Evolutionary conservation across 73 alveolate genomes (phyloP).

Genomic region (Paramecium primaurelia): DNA sequence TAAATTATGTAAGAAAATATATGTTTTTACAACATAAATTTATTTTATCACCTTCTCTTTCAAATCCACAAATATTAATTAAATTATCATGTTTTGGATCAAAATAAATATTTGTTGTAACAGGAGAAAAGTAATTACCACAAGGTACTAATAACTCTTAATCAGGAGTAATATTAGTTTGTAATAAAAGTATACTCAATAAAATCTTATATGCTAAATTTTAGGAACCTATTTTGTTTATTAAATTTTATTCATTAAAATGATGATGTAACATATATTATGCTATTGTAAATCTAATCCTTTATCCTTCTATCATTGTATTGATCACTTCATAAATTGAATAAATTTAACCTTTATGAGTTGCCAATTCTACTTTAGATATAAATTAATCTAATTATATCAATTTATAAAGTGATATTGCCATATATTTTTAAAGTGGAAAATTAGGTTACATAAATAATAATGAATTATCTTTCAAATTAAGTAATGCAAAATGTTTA

Average conservation of each 20-base stretch:
- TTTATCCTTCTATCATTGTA: not conserved
- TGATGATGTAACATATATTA: not conserved
- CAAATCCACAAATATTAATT: not conserved
- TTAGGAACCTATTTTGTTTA: not conserved
- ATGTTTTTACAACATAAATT: not conserved
- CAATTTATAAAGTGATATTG: not conserved
- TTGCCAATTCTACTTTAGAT: not conserved
- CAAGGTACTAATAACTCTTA: not conserved
- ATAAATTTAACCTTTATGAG: not conserved
- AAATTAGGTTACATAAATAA: conserved; percentile 1
- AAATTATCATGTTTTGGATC: conserved; percentile 13
- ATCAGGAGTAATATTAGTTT: not conserved
- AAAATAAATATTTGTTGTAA: not conserved
- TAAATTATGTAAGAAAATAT: not conserved
- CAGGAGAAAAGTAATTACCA: not conserved
- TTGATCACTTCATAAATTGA: not conserved
- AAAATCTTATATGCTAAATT: not conserved
- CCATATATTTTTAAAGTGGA: conserved; percentile 38
- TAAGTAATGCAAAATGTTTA: not conserved
- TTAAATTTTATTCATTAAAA: not conserved
- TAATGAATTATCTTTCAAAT: not conserved
- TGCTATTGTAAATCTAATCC: not conserved
- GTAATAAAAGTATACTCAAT: not conserved
- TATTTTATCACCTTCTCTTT: not conserved
- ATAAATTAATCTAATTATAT: not conserved